These are phyloP conservation scores for Suhomyces taliae DNA, from an alignment of 1,139 yeast genomes.

Conservation along the genomic window DNA sequence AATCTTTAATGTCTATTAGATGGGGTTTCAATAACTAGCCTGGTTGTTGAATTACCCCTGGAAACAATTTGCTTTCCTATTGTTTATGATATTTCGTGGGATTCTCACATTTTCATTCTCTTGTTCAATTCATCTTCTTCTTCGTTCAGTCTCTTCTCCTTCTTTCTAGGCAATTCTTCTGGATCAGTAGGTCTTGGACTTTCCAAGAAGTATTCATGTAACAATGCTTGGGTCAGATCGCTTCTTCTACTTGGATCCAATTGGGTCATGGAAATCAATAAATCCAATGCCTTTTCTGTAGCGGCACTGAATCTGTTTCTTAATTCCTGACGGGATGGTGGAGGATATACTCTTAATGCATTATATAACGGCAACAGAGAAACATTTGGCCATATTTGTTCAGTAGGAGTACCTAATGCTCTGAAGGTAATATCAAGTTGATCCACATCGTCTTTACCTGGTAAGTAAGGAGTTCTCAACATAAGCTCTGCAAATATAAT, in stretches of 20 bases:
- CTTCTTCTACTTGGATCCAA: constrained; percentile 79
- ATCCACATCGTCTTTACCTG: constrained; percentile 87
- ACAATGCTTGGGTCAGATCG: constrained; percentile 63
- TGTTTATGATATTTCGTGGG: no score
- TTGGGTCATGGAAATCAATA: constrained; percentile 70
- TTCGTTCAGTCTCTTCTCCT: constrained; percentile 20
- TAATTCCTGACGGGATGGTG: constrained; percentile 79
- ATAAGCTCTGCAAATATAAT: constrained; percentile 94
- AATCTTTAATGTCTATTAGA: no score
- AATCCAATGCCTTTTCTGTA: constrained; percentile 77
- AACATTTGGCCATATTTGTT: constrained; percentile 89
- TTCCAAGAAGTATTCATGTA: constrained; percentile 70
- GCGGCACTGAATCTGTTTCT: constrained; percentile 90
- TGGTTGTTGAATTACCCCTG: no score
- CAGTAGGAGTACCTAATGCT: constrained; percentile 96
- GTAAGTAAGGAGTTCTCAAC: constrained; percentile 91
- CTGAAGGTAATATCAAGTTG: constrained; percentile 89
- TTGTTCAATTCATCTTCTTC: constrained; percentile 14
- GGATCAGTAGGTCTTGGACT: constrained; percentile 79
- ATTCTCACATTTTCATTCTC: constrained; percentile 9
- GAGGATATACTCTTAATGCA: constrained; percentile 72
- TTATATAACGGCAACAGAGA: constrained; percentile 75
- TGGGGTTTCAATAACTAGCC: no score
- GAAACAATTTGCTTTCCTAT: no score
- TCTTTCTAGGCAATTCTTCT: constrained; percentile 58